A percentile compares a stretch with the other conserved stretches of the same genome.
These are phyloP conservation scores for Ophiostoma sp. DNA, from an alignment of 2,329 filamentous ascomycete genomes.

Conservation along the genomic window DNA sequence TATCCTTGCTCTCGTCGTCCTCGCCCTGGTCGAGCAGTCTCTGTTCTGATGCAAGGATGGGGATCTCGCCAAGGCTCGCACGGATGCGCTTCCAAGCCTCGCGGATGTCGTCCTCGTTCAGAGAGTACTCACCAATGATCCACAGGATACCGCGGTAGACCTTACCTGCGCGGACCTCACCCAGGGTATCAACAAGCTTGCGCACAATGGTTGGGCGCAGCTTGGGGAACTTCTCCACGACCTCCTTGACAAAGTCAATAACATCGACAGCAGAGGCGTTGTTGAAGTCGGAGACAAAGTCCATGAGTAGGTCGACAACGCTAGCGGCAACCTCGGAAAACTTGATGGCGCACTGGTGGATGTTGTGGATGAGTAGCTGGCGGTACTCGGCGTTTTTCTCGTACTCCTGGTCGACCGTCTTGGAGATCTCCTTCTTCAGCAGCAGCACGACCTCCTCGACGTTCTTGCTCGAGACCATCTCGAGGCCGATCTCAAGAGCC, in stretches of 20 bases:
- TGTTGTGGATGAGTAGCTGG: slow-evolving; percentile 90
- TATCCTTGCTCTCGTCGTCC: slow-evolving; percentile 53
- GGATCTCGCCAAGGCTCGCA: slow-evolving; percentile 90
- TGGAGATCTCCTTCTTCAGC: slow-evolving; percentile 93
- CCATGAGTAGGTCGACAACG: slow-evolving; percentile 95
- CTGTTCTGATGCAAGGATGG: slow-evolving; percentile 92
- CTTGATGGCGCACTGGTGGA: slow-evolving; percentile 97
- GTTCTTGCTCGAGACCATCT: slow-evolving; percentile 99
- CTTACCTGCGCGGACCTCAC: slow-evolving; percentile 92
- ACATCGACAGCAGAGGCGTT: slow-evolving; percentile 95
- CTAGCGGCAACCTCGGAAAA: slow-evolving; percentile 97
- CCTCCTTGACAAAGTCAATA: slow-evolving; percentile 97
- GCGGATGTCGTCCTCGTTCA: slow-evolving; percentile 88
- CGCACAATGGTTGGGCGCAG: slow-evolving; percentile 81
- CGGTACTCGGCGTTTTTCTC: slow-evolving; percentile 97
- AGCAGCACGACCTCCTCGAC: slow-evolving; percentile 95
- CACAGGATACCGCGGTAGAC: slow-evolving; percentile 94
- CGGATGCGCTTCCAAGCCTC: slow-evolving; percentile 97
- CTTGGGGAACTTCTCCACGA: slow-evolving; percentile 94
- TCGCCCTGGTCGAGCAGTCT: slow-evolving; percentile 82
- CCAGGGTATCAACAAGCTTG: slow-evolving; percentile 80
- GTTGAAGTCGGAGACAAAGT: slow-evolving; percentile 98
- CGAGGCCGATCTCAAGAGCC: slow-evolving; percentile 80
- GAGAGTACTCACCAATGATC: slow-evolving; percentile 96
- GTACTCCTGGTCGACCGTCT: slow-evolving; percentile 97